These are phyloP conservation scores for Lagenidium sp. DNA, from an alignment of 352 stramenopile species.

Conservation along the genomic window DNA sequence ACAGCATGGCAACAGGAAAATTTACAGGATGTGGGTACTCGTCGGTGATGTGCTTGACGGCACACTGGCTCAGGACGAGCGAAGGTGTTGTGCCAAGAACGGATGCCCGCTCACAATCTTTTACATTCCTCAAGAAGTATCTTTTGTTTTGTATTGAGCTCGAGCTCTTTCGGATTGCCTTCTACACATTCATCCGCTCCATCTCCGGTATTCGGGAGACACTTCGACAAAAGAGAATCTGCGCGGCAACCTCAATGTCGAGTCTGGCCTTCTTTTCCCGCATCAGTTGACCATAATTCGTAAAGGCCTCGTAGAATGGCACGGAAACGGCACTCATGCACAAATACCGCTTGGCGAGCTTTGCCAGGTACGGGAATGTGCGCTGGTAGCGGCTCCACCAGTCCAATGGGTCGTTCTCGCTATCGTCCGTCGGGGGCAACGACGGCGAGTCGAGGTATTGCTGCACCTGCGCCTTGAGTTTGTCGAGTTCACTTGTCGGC, in stretches of 20 bases:
- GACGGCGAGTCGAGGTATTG: conserved; percentile 65
- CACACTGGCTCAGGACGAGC: no score
- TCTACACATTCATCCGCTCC: conserved; percentile 73
- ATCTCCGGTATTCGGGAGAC: conserved; percentile 76
- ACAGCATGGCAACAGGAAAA: no score
- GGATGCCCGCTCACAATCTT: no score
- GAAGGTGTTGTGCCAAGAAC: no score
- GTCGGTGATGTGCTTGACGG: no score
- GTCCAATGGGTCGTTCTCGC: conserved; percentile 68
- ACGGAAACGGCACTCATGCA: conserved; percentile 70
- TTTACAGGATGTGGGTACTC: no score
- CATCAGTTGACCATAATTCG: conserved; percentile 71
- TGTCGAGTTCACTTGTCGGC: conserved; percentile 38
- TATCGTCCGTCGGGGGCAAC: conserved; percentile 52
- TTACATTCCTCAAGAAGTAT: no score
- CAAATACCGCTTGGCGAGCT: conserved; percentile 64
- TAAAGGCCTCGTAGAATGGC: conserved; percentile 72
- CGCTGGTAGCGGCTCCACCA: conserved; percentile 77
- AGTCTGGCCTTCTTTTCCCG: conserved; percentile 65
- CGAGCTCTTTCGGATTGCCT: no score
- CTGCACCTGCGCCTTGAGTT: conserved; percentile 53
- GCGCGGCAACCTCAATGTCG: conserved; percentile 68
- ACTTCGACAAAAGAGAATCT: conserved; percentile 74
- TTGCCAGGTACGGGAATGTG: conserved; percentile 53
- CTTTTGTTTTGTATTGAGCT: no score